These are phyloP conservation scores for Torrubiellomyces zombiae DNA, from an alignment of 2,329 filamentous ascomycete genomes.

Conservation along the genomic window DNA sequence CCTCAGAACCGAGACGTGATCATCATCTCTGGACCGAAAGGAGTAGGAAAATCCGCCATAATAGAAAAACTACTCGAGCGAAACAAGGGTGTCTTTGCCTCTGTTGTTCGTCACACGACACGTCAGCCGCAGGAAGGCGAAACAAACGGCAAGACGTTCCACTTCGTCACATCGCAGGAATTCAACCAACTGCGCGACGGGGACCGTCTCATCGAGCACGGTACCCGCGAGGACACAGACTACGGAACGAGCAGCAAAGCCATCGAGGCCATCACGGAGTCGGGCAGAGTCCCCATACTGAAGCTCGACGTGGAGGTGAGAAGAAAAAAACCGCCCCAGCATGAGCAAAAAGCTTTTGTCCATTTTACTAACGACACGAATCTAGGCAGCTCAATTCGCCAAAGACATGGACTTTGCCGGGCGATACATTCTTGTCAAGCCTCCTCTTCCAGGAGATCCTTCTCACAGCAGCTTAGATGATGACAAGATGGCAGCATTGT, in stretches of 20 bases:
- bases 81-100: constrained; percentile 48
- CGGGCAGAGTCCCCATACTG: constrained; percentile 43
- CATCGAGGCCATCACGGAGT: constrained; percentile 32
- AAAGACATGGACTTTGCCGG: constrained; percentile 40
- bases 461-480: constrained; percentile 10
- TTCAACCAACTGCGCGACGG: constrained; percentile 43
- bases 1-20: constrained; percentile 38
- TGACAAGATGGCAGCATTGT: constrained; percentile 10
- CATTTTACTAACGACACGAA: constrained; percentile 1
- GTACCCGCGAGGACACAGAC: constrained; percentile 27
- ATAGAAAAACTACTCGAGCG: constrained; percentile 45
- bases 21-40: constrained; percentile 49
- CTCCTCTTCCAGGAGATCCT: constrained; percentile 17
- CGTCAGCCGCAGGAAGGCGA: constrained; percentile 32
- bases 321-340: too few relatives aligned
- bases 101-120: constrained; percentile 38
- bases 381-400: constrained; percentile 36
- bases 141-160: constrained; percentile 31
- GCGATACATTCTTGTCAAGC: constrained; percentile 35
- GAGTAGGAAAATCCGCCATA: constrained; percentile 46
- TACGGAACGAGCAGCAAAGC: constrained; percentile 40
- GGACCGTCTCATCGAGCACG: constrained; percentile 42
- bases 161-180: constrained; percentile 37
- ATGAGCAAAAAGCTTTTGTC: too few relatives aligned
- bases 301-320: constrained; percentile 36